Percentiles rank a stretch among this genome's conserved stretches.
Conservation (phyloP, 2,329 filamentous ascomycete species). For the Fusarium nygamai region DNA sequence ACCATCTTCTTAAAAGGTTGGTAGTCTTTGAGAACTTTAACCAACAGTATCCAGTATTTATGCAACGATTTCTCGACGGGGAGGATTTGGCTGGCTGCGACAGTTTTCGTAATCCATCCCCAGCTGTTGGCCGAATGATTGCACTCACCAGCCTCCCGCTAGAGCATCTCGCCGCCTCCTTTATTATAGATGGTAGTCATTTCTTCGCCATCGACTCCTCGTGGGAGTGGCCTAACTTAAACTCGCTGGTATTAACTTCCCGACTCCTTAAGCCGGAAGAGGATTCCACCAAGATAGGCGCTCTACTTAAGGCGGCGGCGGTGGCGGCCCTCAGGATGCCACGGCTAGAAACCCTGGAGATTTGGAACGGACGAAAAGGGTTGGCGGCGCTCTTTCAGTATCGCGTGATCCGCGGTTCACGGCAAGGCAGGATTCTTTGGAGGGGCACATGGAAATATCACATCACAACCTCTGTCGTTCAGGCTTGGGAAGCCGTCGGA, state of each 20-base stretch:
- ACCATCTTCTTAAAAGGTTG: not conserved
- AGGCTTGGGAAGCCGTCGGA: slow-evolving; percentile 29
- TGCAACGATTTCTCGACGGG: not conserved
- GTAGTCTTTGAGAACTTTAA: not conserved
- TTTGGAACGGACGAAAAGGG: slow-evolving; percentile 45
- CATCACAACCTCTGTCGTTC: not conserved
- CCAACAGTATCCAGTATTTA: not conserved
- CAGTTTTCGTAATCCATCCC: not conserved
- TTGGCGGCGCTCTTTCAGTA: slow-evolving; percentile 41
- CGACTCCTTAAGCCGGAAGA: slow-evolving; percentile 31
- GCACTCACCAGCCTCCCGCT: slow-evolving; percentile 44
- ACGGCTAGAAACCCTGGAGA: slow-evolving; percentile 40
- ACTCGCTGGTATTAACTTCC: slow-evolving; percentile 44
- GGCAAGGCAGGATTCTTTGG: slow-evolving; percentile 1
- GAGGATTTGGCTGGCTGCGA: not conserved
- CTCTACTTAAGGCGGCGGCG: slow-evolving; percentile 42
- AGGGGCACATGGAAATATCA: slow-evolving; percentile 10
- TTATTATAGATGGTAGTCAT: slow-evolving; percentile 42
- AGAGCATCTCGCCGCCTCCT: slow-evolving; percentile 43
- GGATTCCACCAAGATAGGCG: not conserved
- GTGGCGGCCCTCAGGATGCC: slow-evolving; percentile 44
- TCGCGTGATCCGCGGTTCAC: not conserved
- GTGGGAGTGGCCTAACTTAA: slow-evolving; percentile 40
- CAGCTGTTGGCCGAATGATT: slow-evolving; percentile 36
- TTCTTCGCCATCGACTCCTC: slow-evolving; percentile 35